These are phyloP conservation scores for Datura wrightii DNA, from an alignment of 257 asterid genomes.

Conservation along the genomic window DNA sequence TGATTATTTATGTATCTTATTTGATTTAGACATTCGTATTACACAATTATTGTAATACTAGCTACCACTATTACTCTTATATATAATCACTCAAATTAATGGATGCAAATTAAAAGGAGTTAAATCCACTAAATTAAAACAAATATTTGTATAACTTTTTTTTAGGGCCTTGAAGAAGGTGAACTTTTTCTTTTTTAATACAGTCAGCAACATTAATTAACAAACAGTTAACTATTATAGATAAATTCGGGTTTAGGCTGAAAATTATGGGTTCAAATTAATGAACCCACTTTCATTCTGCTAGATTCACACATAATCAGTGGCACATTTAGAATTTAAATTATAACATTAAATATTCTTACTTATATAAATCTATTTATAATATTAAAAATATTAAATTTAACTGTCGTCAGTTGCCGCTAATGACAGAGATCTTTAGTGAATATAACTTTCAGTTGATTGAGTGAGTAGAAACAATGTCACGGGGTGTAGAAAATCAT, in stretches of 20 bases:
- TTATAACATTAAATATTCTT: too few species aligned
- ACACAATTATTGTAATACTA: background rate
- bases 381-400: too few species aligned
- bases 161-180: background rate
- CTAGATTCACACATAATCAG: too few species aligned
- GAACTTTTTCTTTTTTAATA: background rate
- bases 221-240: background rate
- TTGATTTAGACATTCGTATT: conserved; percentile 5
- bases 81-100: conserved; percentile 17
- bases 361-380: background rate
- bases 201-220: background rate
- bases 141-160: background rate
- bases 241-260: background rate
- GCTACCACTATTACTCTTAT: too few species aligned
- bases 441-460: background rate
- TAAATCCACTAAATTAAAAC: background rate
- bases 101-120: background rate
- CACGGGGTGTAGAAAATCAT: background rate
- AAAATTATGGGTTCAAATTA: background rate
- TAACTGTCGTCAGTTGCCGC: too few species aligned
- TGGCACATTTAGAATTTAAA: too few species aligned
- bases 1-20: background rate
- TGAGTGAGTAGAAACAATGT: background rate
- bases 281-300: background rate
- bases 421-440: background rate